Conservation (phyloP, 441 rosid species). For the Populus hybrid region DNA sequence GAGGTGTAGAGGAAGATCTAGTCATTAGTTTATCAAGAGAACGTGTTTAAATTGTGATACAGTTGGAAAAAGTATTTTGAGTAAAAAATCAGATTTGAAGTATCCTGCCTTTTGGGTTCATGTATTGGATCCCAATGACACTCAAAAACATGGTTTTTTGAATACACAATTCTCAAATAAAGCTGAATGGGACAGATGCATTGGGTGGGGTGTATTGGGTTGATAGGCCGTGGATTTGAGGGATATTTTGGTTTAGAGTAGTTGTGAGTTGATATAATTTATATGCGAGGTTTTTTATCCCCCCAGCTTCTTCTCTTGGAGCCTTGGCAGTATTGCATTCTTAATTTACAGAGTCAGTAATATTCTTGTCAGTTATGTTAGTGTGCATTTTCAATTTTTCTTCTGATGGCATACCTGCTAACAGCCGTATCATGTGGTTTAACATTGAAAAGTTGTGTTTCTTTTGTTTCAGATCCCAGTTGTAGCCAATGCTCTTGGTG, state of each 20-base stretch:
- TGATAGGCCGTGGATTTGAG: no score
- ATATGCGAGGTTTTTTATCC: background rate
- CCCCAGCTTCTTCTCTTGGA: background rate
- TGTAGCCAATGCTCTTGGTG: conserved; percentile 78
- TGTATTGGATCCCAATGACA: no score
- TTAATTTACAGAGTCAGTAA: background rate
- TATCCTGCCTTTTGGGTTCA: no score
- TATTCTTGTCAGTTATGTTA: background rate
- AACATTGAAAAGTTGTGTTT: background rate
- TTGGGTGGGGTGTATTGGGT: background rate
- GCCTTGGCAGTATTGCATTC: background rate
- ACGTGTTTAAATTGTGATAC: background rate
- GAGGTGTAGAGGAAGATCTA: background rate
- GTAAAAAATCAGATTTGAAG: no score
- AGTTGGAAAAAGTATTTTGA: no score
- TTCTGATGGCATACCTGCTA: background rate
- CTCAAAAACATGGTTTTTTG: no score
- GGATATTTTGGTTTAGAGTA: conserved; percentile 1
- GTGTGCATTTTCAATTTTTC: background rate
- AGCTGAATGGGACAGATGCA: no score
- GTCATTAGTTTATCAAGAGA: background rate
- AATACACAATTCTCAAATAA: no score
- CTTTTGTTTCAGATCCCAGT: conserved; percentile 65
- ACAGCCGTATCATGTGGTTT: background rate
- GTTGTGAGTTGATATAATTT: background rate